Evolutionary conservation across 2,329 filamentous ascomycete genomes (phyloP).

Genomic region (Paecilomyces dactylethromorphus): DNA sequence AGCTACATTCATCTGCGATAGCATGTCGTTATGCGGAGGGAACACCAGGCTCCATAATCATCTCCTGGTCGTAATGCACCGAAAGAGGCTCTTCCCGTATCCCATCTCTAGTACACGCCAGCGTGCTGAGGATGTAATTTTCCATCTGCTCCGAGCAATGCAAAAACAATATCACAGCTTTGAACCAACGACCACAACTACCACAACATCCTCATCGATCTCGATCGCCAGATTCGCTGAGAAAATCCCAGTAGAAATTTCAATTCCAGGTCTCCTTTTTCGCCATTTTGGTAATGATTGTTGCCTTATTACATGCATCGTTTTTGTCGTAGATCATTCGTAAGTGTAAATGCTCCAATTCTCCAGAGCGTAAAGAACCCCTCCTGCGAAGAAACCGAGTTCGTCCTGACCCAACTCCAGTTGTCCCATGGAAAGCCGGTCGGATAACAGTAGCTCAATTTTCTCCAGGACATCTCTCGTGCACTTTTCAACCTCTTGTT

Average conservation of each 20-base stretch:
- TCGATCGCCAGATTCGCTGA: too few species aligned
- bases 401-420: constrained; percentile 29
- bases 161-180: not conserved
- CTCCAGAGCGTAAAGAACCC: constrained; percentile 26
- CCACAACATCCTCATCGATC: too few species aligned
- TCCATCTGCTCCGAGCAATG: not conserved
- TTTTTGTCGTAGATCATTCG: not conserved
- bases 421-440: constrained; percentile 23
- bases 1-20: not conserved
- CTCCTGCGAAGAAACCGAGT: constrained; percentile 34
- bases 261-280: not conserved
- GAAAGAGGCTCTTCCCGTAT: not conserved
- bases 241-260: not conserved
- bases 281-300: not conserved
- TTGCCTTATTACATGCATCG: not conserved
- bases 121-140: not conserved
- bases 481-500: constrained; percentile 3
- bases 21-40: not conserved
- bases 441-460: constrained; percentile 28
- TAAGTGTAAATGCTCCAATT: constrained; percentile 9
- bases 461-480: constrained; percentile 21
- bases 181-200: not conserved
- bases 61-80: not conserved
- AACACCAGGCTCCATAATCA: not conserved
- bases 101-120: not conserved